phyloP scores from a whole-genome alignment of 1,284 basidiomycete species.

The Heterobasidion irregulare region DNA sequence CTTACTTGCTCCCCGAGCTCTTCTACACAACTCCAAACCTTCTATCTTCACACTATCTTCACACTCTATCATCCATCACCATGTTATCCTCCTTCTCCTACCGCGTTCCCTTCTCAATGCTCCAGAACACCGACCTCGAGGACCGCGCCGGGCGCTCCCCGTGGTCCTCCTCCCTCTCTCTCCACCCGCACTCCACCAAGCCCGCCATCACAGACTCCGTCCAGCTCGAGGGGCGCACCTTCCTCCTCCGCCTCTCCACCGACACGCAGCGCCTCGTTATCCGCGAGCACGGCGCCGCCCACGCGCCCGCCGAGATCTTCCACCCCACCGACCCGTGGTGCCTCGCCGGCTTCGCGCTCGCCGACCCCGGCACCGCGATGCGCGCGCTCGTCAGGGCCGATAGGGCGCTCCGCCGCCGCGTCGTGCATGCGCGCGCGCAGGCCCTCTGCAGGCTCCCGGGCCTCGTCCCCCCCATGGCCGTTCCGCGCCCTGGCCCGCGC shows the following conservation, averaged over 20 bases:
- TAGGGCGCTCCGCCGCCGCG: neutral
- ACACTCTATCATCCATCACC: neutral
- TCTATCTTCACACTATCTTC: neutral
- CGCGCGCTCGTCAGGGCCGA: neutral
- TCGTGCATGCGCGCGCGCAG: neutral
- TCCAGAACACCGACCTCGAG: neutral
- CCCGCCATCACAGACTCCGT: neutral
- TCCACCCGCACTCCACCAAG: neutral
- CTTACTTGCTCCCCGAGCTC: neutral
- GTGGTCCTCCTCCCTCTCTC: neutral
- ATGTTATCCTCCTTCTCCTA: neutral
- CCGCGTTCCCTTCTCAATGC: neutral
- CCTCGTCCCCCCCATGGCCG: neutral
- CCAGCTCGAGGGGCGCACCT: neutral
- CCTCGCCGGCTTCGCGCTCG: neutral
- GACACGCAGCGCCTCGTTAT: neutral
- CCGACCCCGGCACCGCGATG: neutral
- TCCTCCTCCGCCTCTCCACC: neutral
- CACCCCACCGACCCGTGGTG: neutral
- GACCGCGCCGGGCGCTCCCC: neutral
- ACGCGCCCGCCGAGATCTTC: neutral
- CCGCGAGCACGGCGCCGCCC: too few relatives aligned
- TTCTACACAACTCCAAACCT: neutral
- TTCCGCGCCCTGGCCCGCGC: neutral
- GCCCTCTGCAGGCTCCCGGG: neutral